Evolutionary conservation across 768 basidiomycete species (phyloP), one percentile per base, ranked within the genome.

Genomic region (Mycena galericulata): DNA sequence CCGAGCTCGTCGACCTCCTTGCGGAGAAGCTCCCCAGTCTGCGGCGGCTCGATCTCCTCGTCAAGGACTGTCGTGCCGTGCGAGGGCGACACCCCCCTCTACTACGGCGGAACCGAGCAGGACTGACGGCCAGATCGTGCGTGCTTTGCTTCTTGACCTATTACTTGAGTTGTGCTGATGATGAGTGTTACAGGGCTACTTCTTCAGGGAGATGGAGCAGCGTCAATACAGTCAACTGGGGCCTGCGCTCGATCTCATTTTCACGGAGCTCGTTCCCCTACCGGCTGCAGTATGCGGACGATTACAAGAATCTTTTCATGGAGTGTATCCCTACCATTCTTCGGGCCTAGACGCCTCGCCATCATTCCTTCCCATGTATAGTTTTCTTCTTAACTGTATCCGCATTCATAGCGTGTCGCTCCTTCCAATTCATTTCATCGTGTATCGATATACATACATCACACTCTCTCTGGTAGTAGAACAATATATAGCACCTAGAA

Each of bases 1-100:
- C 85, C 2, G 75, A 82, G 62, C 75, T 86, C 14, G 36, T 86
- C 15, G 83, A 86, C 63, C 69, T 84, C 10, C 73, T 86, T 20
- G 81, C 84, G 4, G 62, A 73, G 55, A 78, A 76, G 55, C 75
- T 84, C 24, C 82, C 83, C 0, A 34, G 58, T 0, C 72, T 86
- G 29, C 64, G 74, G 10, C 70, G 76, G 22, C 79, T 86, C 7
- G 83, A 82, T 49, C 68, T 86, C 38, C 72, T 82, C 29, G 82
- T 84, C 3, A 77, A 77, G 51, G 80, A 83, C n/a, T 30, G 78
- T 85, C 45, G 75, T 81, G 3, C 81, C 81, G 10, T 55, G 62
- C 57, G 69, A 73, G 15, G 71, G 72, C 36, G 77, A 76, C 11
- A 29, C 60, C 9, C 65, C 69, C 4, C 36, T 73, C 10, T 68